A percentile compares a stretch with the other conserved stretches of the same genome.
phyloP scores from a whole-genome alignment of 176 grass and related monocot genomes.

The Triticum aestivum region IWGSC_CS_RefSeq_v2.1 NC_057804.1:650321795-650322294 shows the following conservation, averaged over 20 bases:
- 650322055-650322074: not conserved
- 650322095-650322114: not conserved
- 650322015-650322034: not conserved
- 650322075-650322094: not conserved
- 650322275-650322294: no score
- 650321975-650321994: not conserved
- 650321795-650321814: not conserved
- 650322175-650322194: not conserved
- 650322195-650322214: not conserved
- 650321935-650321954: conserved; percentile 19
- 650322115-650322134: not conserved
- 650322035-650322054: not conserved
- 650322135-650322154: not conserved
- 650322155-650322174: not conserved
- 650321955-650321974: conserved; percentile 10
- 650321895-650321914: not conserved
- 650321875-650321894: not conserved
- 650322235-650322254: not conserved
- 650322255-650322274: not conserved
- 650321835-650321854: not conserved
- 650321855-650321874: conserved; percentile 16
- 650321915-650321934: conserved; percentile 23
- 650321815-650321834: not conserved
- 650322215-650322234: not conserved
- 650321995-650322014: not conserved